Conservation (phyloP, 2,329 filamentous ascomycete genomes). For the Stachybotrys chlorohalonatus region DNA sequence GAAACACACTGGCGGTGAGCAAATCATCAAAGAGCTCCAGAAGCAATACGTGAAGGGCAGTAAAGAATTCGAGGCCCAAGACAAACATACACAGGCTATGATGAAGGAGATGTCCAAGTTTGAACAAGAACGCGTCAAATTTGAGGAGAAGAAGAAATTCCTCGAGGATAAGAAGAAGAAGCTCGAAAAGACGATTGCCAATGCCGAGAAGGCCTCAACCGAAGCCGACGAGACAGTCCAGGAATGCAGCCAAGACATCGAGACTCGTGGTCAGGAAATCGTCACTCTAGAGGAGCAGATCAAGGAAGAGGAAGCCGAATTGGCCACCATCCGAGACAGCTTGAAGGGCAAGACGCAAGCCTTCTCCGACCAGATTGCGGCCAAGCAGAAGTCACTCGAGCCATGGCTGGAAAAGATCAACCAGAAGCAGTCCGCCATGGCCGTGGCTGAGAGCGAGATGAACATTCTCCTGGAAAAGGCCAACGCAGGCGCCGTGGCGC, state of each 20-base stretch:
- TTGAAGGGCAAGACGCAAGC: conserved; percentile 94
- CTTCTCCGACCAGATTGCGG: conserved; percentile 84
- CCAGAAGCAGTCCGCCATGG: conserved; percentile 87
- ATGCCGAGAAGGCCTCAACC: conserved; percentile 62
- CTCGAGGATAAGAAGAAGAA: conserved; percentile 87
- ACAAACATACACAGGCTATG: conserved; percentile 71
- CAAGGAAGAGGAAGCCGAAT: conserved; percentile 70
- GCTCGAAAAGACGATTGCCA: conserved; percentile 76
- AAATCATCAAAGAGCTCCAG: conserved; percentile 82
- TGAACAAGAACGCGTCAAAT: conserved; percentile 94
- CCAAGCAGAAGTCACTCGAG: conserved; percentile 87
- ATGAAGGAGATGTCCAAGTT: conserved; percentile 85
- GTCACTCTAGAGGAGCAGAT: conserved; percentile 66
- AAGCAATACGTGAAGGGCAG: conserved; percentile 74
- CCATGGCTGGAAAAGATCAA: conserved; percentile 97
- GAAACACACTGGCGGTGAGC: conserved; percentile 83
- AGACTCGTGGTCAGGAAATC: conserved; percentile 67
- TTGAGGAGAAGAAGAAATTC: conserved; percentile 97
- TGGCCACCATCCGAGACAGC: conserved; percentile 72
- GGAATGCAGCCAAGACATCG: conserved; percentile 70
- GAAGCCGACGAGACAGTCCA: conserved; percentile 73
- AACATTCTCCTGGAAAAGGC: conserved; percentile 85
- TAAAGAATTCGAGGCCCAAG: conserved; percentile 74
- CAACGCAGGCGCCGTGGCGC: conserved; percentile 74
- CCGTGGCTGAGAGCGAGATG: conserved; percentile 89